phyloP scores from a whole-genome alignment of 75 land plant genomes.

The Pinus tabuliformis region DNA sequence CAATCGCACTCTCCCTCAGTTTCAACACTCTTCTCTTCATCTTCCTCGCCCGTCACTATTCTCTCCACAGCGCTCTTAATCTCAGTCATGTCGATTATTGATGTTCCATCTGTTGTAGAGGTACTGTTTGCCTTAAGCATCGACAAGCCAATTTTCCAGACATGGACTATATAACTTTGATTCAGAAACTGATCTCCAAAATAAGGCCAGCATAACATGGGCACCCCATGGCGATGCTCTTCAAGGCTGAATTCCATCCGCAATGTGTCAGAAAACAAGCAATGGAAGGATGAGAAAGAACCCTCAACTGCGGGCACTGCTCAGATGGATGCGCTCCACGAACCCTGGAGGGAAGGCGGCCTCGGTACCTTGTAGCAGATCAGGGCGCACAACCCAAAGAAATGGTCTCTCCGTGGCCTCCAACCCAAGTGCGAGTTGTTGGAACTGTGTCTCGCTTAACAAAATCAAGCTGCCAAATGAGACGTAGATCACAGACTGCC shows the following conservation, averaged over 20 bases:
- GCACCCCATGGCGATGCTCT: constrained; percentile 9
- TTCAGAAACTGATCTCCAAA: constrained; percentile 5
- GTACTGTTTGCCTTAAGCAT: background rate
- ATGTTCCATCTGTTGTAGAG: too few species aligned
- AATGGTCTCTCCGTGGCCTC: constrained; percentile 20
- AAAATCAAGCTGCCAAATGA: constrained; percentile 31
- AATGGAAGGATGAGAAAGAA: constrained; percentile 17
- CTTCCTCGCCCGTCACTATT: too few species aligned
- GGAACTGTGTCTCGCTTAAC: constrained; percentile 7
- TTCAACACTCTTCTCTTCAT: too few species aligned
- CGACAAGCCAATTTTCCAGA: constrained; percentile 7
- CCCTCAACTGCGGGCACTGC: constrained; percentile 21
- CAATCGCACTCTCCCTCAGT: too few species aligned
- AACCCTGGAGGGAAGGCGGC: background rate
- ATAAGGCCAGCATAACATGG: constrained; percentile 10
- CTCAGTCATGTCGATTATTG: too few species aligned
- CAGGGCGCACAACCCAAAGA: constrained; percentile 25
- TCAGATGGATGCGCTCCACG: background rate
- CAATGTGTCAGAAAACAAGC: constrained; percentile 30
- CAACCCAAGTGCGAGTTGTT: constrained; percentile 15
- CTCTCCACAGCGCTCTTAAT: constrained; percentile 5
- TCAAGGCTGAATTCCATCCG: constrained; percentile 31
- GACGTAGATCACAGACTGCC: constrained; percentile 28
- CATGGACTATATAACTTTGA: background rate
- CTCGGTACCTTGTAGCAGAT: constrained; percentile 1